phyloP scores from a whole-genome alignment of 768 basidiomycete genomes.

The Punctularia strigosozonata region DNA sequence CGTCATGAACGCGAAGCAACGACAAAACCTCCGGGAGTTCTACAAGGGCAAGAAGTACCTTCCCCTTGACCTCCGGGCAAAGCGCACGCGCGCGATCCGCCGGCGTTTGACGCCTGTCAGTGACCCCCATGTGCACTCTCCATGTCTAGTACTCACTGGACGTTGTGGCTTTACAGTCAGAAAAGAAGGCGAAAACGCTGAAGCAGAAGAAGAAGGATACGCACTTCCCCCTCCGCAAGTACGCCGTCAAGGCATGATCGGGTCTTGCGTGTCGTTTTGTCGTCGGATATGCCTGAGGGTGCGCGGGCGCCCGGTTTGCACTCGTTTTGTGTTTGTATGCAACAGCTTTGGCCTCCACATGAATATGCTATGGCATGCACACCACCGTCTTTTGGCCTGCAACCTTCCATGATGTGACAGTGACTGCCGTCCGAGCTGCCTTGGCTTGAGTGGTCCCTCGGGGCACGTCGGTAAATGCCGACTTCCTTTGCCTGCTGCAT shows the following conservation, averaged over 20 bases:
- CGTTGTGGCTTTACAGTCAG: conserved; percentile 43
- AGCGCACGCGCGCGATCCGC: conserved; percentile 98
- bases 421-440: too few relatives aligned
- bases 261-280: conserved; percentile 3
- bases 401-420: too few relatives aligned
- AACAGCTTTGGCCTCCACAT: conserved; percentile 18
- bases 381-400: too few relatives aligned
- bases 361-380: conserved; percentile 21
- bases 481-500: too few relatives aligned
- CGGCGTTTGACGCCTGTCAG: conserved; percentile 83
- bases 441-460: too few relatives aligned
- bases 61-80: conserved; percentile 93
- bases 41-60: conserved; percentile 96
- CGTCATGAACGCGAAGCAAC: conserved; percentile 96
- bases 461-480: too few relatives aligned
- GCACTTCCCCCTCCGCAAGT: conserved; percentile 91
- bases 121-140: conserved; percentile 5
- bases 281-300: conserved; percentile 11
- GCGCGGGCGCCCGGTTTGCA: conserved; percentile 16
- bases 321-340: conserved; percentile 26
- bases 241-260: conserved; percentile 84
- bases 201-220: conserved; percentile 90
- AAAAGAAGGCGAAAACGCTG: conserved; percentile 76
- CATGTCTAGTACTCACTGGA: conserved; percentile 2
- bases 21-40: conserved; percentile 93